Evolutionary conservation across 177 flowering plant species (phyloP), one percentile per base, ranked within the genome.

Genomic region (Vitis hybrid): DNA sequence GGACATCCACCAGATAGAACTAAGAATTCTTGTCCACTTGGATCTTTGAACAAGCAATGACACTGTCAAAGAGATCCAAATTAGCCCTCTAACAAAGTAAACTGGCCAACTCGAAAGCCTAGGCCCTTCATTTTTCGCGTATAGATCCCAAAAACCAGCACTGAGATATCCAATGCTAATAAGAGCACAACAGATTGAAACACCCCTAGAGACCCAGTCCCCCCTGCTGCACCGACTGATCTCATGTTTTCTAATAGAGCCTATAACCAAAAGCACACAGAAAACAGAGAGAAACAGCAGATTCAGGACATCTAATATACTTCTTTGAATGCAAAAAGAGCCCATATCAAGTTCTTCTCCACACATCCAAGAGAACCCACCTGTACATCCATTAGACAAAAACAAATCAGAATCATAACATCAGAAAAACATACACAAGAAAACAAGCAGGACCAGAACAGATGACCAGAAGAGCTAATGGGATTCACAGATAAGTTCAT

Each of bases 1-100:
- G 21, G 74, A 68, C 14, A 80, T 67, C 93, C 91, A 90, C 96
- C 96, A 92, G 29, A 77, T 11, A 11, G 80, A 68, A 59, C 3
- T 66, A 11, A 90, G 51, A 70, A 81, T 64, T 70, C 56, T 76
- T 48, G 75, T 70, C 76, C 76, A 77, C 75, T 77, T 84, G 60
- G 85, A 72, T 49, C 66, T 71, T 62, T 63, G 75, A 50, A 82
- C 70, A 21, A 76, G 63, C 70, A 83, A 71, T 1, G 97, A 86
- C 62, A 84, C 62, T 22, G 87, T 74, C 29, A 88, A 66, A 6
- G 85, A 75, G 10, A 83, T 69, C 98, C 96, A 93, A 64, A 86
- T 74, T 6, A 86, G 22, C 12, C 88, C 90, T 53, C 86, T 80
- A 8, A 79, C 56, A 14, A 81, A 63, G 69, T 51, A 71, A 60